Evolutionary conservation across 1,139 yeast species (phyloP).

Genomic region (Protomyces gravidus): DNA sequence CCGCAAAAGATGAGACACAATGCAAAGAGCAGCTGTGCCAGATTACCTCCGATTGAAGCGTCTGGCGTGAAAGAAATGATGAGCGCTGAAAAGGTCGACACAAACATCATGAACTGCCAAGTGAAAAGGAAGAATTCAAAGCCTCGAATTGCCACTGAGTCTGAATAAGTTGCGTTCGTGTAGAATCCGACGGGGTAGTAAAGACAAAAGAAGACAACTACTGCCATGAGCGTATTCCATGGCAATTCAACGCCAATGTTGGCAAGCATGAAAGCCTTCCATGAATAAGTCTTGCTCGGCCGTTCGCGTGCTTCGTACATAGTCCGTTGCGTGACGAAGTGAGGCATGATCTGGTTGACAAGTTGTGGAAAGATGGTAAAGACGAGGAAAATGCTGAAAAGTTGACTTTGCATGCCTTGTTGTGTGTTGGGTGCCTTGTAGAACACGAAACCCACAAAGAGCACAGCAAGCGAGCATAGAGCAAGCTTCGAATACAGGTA

Average conservation of each 20-base stretch:
- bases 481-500: constrained; percentile 56
- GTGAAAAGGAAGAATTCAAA: constrained; percentile 43
- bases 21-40: constrained; percentile 49
- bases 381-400: constrained; percentile 66
- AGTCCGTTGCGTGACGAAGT: constrained; percentile 65
- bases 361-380: constrained; percentile 58
- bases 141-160: constrained; percentile 44
- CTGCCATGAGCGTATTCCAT: constrained; percentile 63
- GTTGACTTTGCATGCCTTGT: constrained; percentile 47
- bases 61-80: constrained; percentile 54
- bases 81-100: constrained; percentile 60
- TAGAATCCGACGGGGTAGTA: constrained; percentile 77
- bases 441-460: constrained; percentile 73
- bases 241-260: constrained; percentile 73
- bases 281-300: constrained; percentile 62
- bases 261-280: constrained; percentile 59
- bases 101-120: constrained; percentile 47
- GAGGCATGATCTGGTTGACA: constrained; percentile 70
- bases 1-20: constrained; percentile 70
- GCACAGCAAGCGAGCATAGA: constrained; percentile 48
- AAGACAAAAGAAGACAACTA: constrained; percentile 66
- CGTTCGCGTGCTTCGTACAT: constrained; percentile 87
- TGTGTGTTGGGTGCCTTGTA: constrained; percentile 59
- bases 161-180: constrained; percentile 47
- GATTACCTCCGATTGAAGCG: constrained; percentile 50